Conservation (phyloP, 768 basidiomycete species). For the Cystobasidium onofrii region DNA sequence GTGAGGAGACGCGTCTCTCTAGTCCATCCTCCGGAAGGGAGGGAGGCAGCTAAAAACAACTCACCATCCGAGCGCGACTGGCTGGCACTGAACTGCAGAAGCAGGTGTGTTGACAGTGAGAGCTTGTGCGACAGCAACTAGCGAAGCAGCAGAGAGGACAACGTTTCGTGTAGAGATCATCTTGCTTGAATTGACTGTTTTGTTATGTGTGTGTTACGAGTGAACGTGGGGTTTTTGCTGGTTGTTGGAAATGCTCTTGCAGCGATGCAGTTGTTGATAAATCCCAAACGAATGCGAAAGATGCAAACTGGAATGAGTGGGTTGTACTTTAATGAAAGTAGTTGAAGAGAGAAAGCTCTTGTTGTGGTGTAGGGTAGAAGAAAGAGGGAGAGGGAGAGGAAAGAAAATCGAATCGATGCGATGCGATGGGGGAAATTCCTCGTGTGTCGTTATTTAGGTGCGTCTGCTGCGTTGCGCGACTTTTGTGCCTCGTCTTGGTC, state of each 20-base stretch:
- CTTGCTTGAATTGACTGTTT: neutral
- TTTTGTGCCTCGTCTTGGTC: neutral
- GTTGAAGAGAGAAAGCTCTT: neutral
- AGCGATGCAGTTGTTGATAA: no score
- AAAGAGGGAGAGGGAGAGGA: neutral
- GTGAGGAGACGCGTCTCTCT: neutral
- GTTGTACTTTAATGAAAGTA: no score
- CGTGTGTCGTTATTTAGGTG: no score
- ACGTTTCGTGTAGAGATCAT: conserved; percentile 23
- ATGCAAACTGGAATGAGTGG: no score
- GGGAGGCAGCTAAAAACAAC: neutral
- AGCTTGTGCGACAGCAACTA: conserved; percentile 13
- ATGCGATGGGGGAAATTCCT: neutral
- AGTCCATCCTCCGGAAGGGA: neutral
- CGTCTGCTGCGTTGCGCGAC: neutral
- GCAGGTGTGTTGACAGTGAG: conserved; percentile 24
- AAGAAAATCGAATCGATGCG: neutral
- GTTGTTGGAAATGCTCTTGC: neutral
- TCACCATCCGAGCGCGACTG: conserved; percentile 14
- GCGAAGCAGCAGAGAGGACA: conserved; percentile 14
- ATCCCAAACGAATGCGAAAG: no score
- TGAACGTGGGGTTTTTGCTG: conserved; percentile 8
- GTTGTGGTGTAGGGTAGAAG: neutral
- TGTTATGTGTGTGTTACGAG: neutral
- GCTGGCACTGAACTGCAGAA: conserved; percentile 27